Conservation (phyloP, 2,329 filamentous ascomycete species). For the Hypoxylon sp. region DNA sequence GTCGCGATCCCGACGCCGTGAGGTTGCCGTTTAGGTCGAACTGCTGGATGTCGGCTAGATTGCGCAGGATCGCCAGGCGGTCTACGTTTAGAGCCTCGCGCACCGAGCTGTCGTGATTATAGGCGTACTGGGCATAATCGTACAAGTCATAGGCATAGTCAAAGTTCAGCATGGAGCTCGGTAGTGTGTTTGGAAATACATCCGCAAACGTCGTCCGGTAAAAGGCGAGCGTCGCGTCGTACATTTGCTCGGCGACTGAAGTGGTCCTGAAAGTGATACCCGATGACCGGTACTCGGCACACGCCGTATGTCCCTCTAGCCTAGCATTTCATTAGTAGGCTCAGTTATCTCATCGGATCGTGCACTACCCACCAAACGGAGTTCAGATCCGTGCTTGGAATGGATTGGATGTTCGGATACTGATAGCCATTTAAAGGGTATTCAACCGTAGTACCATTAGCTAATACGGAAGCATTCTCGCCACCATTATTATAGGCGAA, state of each 20-base stretch:
- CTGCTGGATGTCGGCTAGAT: slow-evolving; percentile 78
- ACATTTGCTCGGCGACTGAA: slow-evolving; percentile 31
- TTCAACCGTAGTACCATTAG: slow-evolving; percentile 71
- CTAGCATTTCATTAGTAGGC: slow-evolving; percentile 25
- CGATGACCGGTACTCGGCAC: slow-evolving; percentile 42
- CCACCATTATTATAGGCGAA: slow-evolving; percentile 57
- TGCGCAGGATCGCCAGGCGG: slow-evolving; percentile 69
- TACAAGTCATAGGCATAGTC: slow-evolving; percentile 68
- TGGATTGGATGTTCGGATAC: slow-evolving; percentile 76
- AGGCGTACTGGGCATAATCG: slow-evolving; percentile 69
- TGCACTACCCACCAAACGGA: slow-evolving; percentile 62
- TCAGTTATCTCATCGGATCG: too few relatives aligned
- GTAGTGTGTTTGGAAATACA: slow-evolving; percentile 59
- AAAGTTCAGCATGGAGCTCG: slow-evolving; percentile 57
- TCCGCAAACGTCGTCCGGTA: slow-evolving; percentile 61
- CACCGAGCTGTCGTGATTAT: slow-evolving; percentile 65
- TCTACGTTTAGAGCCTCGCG: slow-evolving; percentile 57
- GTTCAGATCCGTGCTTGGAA: slow-evolving; percentile 62
- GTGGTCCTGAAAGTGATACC: slow-evolving; percentile 28
- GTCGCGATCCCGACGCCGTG: slow-evolving; percentile 66
- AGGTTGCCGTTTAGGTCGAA: slow-evolving; percentile 69
- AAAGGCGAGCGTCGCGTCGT: slow-evolving; percentile 54
- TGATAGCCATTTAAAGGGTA: slow-evolving; percentile 85
- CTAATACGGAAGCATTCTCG: slow-evolving; percentile 65
- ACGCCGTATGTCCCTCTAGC: slow-evolving; percentile 42